Base-by-base conservation (phyloP, 495 filamentous ascomycete genomes). In the Penicillium herquei region DNA sequence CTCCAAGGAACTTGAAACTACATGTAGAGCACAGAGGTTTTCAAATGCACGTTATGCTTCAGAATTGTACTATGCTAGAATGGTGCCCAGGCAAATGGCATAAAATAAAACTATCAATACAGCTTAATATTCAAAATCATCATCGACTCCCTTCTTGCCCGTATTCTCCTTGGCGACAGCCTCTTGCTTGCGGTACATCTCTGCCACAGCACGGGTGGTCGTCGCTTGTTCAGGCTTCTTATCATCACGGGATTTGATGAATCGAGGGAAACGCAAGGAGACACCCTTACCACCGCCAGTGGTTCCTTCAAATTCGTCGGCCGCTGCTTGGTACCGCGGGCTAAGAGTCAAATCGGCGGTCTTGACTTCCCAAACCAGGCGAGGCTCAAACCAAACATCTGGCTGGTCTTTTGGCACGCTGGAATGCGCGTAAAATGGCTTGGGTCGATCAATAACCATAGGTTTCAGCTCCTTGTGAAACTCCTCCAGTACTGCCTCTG, bases 171-270 rank as follows among this genome's bases (percentile, higher is more conserved):
- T 85, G 6, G 78, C 72, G 32, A 96, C 90, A 49, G 85, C 85
- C 72, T 96, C 92, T 77, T 98, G 94, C 74, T 89, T 92, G 57
- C 85, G 80, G 78, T 98, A 98, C 92, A 98, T 95, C 71, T 98
- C 94, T 6, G 91, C 92, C 13, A 98, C 87, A 67, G 89, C 89
- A 49, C 86, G 77, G 41, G 81, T 88, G 16, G 78, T 88, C 18
- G 93, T 98, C 35, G 94, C 95, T 73, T 94, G 81, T 34, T 96
- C 94, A 0, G 90, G 82, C 74, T 92, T 96, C 79, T 98, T 98
- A 64, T 98, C 94, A 44, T 96, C 92, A 47, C 94, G 78, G 17
- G 86, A 71, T 69, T 90, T 90, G 67, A 98, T 91, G 63, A 95
- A 98, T 18, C 94, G 75, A 7, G 94, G 94, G 68, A 98, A 98